phyloP scores from a whole-genome alignment of 2,329 filamentous ascomycete genomes.

The Aspergillus sp. region DNA sequence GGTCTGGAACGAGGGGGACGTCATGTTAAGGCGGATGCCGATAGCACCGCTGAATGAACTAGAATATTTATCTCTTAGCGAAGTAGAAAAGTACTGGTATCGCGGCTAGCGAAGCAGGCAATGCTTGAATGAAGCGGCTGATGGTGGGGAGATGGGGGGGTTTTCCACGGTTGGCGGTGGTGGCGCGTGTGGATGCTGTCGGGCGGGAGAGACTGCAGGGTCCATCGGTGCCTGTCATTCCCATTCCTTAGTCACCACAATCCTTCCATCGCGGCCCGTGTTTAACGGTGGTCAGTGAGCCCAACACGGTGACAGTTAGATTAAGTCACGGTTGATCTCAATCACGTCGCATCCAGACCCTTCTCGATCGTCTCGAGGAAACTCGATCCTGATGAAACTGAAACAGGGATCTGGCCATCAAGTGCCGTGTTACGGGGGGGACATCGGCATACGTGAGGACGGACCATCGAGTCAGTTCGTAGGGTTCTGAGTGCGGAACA shows the following conservation, averaged over 20 bases:
- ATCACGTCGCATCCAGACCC: background rate
- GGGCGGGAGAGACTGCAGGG: background rate
- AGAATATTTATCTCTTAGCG: background rate
- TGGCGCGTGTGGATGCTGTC: no score
- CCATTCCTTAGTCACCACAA: background rate
- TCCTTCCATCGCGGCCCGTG: background rate
- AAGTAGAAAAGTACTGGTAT: background rate
- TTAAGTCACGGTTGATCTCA: background rate
- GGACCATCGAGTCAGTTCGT: background rate
- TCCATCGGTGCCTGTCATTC: no score
- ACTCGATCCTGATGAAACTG: background rate
- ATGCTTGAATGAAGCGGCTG: background rate
- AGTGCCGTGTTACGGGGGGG: background rate
- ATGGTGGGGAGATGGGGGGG: background rate
- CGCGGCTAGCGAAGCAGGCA: background rate
- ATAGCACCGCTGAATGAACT: background rate
- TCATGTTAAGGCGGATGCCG: slow-evolving; percentile 4
- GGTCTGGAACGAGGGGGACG: slow-evolving; percentile 20
- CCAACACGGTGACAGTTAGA: background rate
- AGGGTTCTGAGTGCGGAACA: background rate
- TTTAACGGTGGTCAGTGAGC: slow-evolving; percentile 1
- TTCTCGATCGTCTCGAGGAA: background rate
- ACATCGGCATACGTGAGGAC: background rate
- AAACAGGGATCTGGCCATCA: background rate
- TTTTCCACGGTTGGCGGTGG: background rate